Evolutionary conservation across 129 eudicot species (phyloP).

Genomic region (Rutidosis leptorrhynchoides): DNA sequence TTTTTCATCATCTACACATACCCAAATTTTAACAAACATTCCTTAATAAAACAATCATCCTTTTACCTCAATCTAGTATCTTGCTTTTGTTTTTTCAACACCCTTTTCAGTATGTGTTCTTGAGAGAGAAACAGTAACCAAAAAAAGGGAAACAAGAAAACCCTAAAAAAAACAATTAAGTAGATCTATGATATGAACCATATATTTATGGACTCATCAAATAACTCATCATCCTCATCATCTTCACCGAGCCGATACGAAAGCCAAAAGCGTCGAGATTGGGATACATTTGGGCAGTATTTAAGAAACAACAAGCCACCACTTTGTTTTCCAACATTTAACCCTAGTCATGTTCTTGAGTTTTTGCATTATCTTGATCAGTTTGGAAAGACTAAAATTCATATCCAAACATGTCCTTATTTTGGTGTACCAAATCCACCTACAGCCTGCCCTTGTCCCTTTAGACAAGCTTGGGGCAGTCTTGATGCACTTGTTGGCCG

Average conservation of each 20-base stretch:
- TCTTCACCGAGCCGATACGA: constrained; percentile 40
- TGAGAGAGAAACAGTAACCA: background rate
- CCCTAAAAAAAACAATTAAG: background rate
- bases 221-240: constrained; percentile 21
- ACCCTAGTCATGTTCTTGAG: constrained; percentile 41
- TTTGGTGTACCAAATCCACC: constrained; percentile 38
- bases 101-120: background rate
- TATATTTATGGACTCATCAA: constrained; percentile 36
- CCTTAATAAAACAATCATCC: constrained; percentile 14
- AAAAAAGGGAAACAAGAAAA: background rate
- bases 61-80: background rate
- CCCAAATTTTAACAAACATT: constrained; percentile 11
- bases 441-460: constrained; percentile 40
- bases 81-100: background rate
- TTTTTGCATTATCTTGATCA: constrained; percentile 45
- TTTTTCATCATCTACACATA: constrained; percentile 8
- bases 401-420: constrained; percentile 35
- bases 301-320: constrained; percentile 41
- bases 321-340: constrained; percentile 29
- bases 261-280: constrained; percentile 44
- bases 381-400: constrained; percentile 44
- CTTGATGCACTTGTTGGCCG: constrained; percentile 44
- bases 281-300: constrained; percentile 45
- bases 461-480: constrained; percentile 43
- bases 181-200: constrained; percentile 34